Conservation (phyloP, 495 filamentous ascomycete genomes). For the Jackrogersella minutella region DNA sequence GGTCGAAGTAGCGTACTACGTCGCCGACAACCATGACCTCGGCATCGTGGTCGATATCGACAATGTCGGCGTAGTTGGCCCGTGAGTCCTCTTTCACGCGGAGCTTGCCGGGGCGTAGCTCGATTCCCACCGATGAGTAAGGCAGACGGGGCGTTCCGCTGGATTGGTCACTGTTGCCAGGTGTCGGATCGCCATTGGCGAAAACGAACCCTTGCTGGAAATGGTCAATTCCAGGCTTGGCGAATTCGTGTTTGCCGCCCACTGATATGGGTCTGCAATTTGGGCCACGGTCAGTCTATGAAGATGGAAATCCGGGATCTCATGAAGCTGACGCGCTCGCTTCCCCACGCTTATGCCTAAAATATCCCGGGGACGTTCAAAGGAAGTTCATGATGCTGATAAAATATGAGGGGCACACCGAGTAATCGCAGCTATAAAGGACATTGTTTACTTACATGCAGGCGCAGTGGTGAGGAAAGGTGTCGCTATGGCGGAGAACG, state of each 20-base stretch:
- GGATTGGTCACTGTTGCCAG: slow-evolving; percentile 32
- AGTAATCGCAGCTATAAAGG: not conserved
- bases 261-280: slow-evolving; percentile 44
- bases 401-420: not conserved
- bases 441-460: slow-evolving; percentile 47
- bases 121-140: slow-evolving; percentile 44
- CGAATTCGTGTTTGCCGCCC: slow-evolving; percentile 46
- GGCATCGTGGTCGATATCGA: slow-evolving; percentile 45
- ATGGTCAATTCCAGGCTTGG: slow-evolving; percentile 46
- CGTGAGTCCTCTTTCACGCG: slow-evolving; percentile 46
- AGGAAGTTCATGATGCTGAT: slow-evolving; percentile 4
- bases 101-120: slow-evolving; percentile 44
- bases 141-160: slow-evolving; percentile 34
- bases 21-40: slow-evolving; percentile 46
- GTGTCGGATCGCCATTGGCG: slow-evolving; percentile 43
- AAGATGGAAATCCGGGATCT: slow-evolving; percentile 24
- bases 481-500: slow-evolving; percentile 46
- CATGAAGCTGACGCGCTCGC: slow-evolving; percentile 12
- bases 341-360: slow-evolving; percentile 10
- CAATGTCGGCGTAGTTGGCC: slow-evolving; percentile 47
- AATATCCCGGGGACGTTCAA: slow-evolving; percentile 9
- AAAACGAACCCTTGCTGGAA: slow-evolving; percentile 47
- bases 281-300: slow-evolving; percentile 28
- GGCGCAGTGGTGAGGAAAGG: slow-evolving; percentile 44
- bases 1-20: slow-evolving; percentile 47